Conservation (phyloP, 257 asterid species). For the Petunia axillaris region DNA sequence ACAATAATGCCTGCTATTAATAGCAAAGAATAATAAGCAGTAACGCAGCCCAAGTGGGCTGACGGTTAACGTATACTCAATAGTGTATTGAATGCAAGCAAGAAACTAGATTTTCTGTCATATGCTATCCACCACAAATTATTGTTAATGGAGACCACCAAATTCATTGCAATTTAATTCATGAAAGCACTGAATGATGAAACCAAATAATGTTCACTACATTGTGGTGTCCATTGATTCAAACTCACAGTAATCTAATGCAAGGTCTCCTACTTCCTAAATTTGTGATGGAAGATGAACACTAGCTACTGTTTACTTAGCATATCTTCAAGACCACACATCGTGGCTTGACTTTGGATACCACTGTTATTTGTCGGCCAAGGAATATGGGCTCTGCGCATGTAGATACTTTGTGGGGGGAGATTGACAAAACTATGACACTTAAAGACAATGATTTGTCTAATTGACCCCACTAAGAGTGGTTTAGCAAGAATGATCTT, state of each 20-base stretch:
- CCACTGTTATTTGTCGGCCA: background rate
- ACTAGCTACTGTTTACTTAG: background rate
- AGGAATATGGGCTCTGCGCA: too few species aligned
- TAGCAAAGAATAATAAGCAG: background rate
- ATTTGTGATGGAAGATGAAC: constrained; percentile 1
- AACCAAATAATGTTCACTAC: background rate
- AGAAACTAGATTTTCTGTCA: background rate
- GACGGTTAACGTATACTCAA: background rate
- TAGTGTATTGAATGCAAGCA: background rate
- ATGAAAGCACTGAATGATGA: background rate
- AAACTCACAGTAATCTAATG: background rate
- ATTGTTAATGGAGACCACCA: background rate
- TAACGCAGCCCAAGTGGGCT: background rate
- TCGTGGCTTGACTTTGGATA: background rate
- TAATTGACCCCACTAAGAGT: too few species aligned
- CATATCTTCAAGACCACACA: background rate
- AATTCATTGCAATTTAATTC: background rate
- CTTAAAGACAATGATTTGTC: too few species aligned
- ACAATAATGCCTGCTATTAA: background rate
- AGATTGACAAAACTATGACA: too few species aligned
- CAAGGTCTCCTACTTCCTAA: background rate
- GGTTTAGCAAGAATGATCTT: too few species aligned
- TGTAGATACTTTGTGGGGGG: too few species aligned
- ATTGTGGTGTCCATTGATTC: background rate
- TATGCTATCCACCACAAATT: background rate